Evolutionary conservation across 2,329 filamentous ascomycete genomes (phyloP), one percentile per base, ranked within the genome.

Genomic region (Aspergillus nomiae): DNA sequence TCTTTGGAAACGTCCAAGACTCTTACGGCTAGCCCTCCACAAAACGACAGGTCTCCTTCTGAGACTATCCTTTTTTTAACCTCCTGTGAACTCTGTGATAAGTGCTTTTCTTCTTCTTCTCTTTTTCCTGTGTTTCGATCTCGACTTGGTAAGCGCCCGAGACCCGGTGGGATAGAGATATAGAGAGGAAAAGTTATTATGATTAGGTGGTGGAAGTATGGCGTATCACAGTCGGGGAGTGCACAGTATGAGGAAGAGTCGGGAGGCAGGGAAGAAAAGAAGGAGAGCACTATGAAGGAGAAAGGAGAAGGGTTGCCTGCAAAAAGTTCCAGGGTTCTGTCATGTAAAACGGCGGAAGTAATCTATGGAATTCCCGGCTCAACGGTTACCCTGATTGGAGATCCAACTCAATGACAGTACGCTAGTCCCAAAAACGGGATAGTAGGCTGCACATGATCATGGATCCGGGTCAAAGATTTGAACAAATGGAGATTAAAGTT

Each of bases 11-110:
- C 75, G 78, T 77, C 72, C 74, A 79, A 82, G 76, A 77, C 74
- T 82, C 84, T 86, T 86, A 86, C 84, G 78, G 72, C 76, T 72
- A 74, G 73, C 73, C 71, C 65, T 63, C 64, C 62, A 61, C 63
- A 62, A 60, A 46, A 60, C 62, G 62, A 57, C 45, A 62, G 64
- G 30, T 64, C 48, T 63, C 55, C 45, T 50, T 43, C 48, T 60
- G 26, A 56, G 36, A 51, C 24, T 46, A 38, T 21, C n/a, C 21
- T 43, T 41, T 48, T 43, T 46, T 30, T 24, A 24, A 34, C 19
- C 34, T 38, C 36, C 26, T 38, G 28, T 60, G 12, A 24, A 38
- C 8, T 51, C 16, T 50, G 62, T n/a, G 34, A 24, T 3, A 38
- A 38, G 21, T 38, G 12, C 24, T 32, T 38, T 38, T 38, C 21